A percentile compares a stretch with the other conserved stretches of the same genome.
phyloP scores from a whole-genome alignment of 495 filamentous ascomycete genomes.

The Tetracladium setigerum region DNA sequence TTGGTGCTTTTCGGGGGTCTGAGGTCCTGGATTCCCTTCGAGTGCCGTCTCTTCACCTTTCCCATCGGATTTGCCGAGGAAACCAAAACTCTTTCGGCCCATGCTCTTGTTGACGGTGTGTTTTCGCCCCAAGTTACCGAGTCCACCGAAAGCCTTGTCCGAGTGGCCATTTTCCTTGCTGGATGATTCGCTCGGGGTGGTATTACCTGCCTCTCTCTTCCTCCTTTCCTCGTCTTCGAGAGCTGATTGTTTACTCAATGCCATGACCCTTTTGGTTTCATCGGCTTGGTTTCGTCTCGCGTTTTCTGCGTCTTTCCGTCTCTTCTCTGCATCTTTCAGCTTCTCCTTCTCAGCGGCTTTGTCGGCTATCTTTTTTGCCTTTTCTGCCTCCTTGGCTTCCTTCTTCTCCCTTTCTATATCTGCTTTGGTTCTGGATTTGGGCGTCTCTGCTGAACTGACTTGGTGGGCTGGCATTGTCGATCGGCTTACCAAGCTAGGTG shows the following conservation, averaged over 20 bases:
- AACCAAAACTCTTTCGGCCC: constrained; percentile 34
- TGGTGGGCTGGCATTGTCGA: constrained; percentile 5
- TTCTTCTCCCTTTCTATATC: constrained; percentile 47
- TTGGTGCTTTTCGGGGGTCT: constrained; percentile 18
- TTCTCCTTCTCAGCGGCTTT: constrained; percentile 50
- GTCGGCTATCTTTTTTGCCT: constrained; percentile 51
- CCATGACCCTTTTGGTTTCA: constrained; percentile 49
- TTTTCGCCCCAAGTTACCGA: constrained; percentile 2
- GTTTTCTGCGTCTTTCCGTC: constrained; percentile 54
- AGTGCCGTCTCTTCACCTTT: constrained; percentile 24
- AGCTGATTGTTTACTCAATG: constrained; percentile 44
- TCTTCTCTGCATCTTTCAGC: constrained; percentile 55
- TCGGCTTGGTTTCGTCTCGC: constrained; percentile 46
- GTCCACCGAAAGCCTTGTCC: constrained; percentile 3
- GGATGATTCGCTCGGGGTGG: not conserved
- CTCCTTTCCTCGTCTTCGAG: constrained; percentile 40
- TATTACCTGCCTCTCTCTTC: constrained; percentile 25
- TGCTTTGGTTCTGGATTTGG: constrained; percentile 41
- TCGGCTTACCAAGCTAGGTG: constrained; percentile 15
- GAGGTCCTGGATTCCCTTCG: constrained; percentile 16
- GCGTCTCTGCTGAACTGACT: constrained; percentile 15
- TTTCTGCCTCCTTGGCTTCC: constrained; percentile 49
- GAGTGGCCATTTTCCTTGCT: constrained; percentile 15
- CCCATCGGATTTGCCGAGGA: constrained; percentile 29
- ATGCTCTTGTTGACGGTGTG: constrained; percentile 52